Conservation (phyloP, 177 flowering plant species). For the Vitis hybrid region DNA sequence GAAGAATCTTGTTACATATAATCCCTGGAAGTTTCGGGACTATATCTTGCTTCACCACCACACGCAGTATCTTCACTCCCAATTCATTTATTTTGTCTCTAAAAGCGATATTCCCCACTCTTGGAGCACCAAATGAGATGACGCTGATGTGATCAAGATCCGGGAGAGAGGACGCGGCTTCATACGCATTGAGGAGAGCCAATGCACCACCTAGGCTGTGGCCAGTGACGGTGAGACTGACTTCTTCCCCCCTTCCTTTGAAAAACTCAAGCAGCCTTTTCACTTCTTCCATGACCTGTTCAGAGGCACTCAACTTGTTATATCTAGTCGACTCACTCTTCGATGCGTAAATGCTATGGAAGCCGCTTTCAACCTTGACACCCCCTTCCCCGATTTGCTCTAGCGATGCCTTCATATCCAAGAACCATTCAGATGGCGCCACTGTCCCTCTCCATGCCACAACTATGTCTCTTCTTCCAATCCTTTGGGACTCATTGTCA, state of each 20-base stretch:
- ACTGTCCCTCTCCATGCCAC: conserved; percentile 62
- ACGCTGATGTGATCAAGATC: conserved; percentile 21
- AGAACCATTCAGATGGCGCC: conserved; percentile 45
- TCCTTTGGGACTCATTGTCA: conserved; percentile 30
- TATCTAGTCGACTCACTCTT: conserved; percentile 34
- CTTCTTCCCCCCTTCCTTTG: conserved; percentile 28
- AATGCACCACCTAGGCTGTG: no score
- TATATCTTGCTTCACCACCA: no score
- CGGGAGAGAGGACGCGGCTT: no score
- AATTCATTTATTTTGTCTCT: conserved; percentile 13
- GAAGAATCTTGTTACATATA: no score
- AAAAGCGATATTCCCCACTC: conserved; percentile 47
- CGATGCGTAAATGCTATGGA: conserved; percentile 37
- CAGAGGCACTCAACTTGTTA: conserved; percentile 27
- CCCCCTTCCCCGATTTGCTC: conserved; percentile 31
- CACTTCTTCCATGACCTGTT: no score
- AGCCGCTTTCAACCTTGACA: conserved; percentile 49
- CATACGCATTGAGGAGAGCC: no score
- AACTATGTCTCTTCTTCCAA: conserved; percentile 51
- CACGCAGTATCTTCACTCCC: no score
- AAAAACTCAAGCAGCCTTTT: no score
- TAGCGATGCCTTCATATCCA: conserved; percentile 28
- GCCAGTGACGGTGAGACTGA: background rate
- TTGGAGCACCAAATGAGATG: conserved; percentile 44
- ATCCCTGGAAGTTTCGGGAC: no score